Evolutionary conservation across 2,329 filamentous ascomycete species (phyloP).

Genomic region (Penicillium frequentans): DNA sequence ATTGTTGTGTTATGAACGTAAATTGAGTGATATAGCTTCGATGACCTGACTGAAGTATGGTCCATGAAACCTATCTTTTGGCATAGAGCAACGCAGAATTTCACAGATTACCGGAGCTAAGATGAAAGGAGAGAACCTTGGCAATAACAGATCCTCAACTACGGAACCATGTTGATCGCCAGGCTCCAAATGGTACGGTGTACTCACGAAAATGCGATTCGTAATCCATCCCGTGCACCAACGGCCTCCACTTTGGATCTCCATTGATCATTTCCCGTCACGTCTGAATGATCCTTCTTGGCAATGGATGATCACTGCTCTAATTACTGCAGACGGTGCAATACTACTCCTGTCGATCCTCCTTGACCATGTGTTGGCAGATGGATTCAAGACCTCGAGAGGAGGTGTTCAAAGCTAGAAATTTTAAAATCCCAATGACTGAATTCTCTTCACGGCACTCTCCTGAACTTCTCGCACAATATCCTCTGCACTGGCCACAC

Average conservation of each 20-base stretch:
- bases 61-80: too few species aligned
- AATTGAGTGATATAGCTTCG: not conserved
- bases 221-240: not conserved
- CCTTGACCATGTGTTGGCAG: too few species aligned
- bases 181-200: not conserved
- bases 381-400: too few species aligned
- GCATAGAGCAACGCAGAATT: too few species aligned
- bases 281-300: too few species aligned
- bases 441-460: conserved; percentile 12
- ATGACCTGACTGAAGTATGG: too few species aligned
- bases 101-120: too few species aligned
- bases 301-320: too few species aligned
- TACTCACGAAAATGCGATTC: not conserved
- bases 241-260: not conserved
- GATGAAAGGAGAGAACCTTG: too few species aligned
- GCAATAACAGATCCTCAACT: not conserved
- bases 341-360: not conserved
- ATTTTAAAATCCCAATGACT: not conserved
- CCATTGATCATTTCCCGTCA: too few species aligned
- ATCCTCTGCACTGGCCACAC: conserved; percentile 38
- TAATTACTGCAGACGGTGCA: too few species aligned
- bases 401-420: not conserved
- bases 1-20: not conserved
- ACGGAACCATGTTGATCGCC: not conserved
- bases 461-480: conserved; percentile 38